Conservation (phyloP, 805 yeast species). For the Teunomyces gatunensis region DNA sequence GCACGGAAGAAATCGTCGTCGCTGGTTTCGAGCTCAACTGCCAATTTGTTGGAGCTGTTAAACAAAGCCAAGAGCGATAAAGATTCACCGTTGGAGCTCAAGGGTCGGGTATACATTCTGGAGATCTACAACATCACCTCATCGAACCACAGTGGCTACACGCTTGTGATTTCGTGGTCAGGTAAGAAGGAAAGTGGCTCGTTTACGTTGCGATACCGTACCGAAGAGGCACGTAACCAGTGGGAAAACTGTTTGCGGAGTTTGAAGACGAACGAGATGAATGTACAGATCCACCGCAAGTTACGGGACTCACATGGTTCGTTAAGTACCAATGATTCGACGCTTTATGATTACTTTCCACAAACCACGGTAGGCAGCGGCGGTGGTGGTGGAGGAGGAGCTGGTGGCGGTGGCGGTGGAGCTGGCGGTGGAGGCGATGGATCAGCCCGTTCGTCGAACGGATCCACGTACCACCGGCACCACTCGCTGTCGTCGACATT, state of each 20-base stretch:
- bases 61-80: conserved; percentile 27
- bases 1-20: conserved; percentile 48
- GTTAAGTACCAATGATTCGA: conserved; percentile 22
- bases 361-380: background rate
- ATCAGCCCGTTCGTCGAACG: conserved; percentile 25
- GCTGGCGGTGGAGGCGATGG: background rate
- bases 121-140: conserved; percentile 48
- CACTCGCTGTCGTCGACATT: conserved; percentile 42
- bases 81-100: conserved; percentile 47
- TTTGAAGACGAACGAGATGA: conserved; percentile 43
- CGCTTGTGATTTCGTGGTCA: conserved; percentile 72
- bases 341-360: conserved; percentile 18
- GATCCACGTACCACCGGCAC: conserved; percentile 34
- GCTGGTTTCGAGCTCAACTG: conserved; percentile 32
- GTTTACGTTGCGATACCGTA: conserved; percentile 75
- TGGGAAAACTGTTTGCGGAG: conserved; percentile 72
- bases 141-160: conserved; percentile 47
- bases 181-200: conserved; percentile 85
- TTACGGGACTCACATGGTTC: conserved; percentile 35
- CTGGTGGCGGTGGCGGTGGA: no score
- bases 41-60: conserved; percentile 35
- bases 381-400: no score
- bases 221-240: conserved; percentile 77
- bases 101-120: conserved; percentile 79
- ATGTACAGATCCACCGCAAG: conserved; percentile 34